Evolutionary conservation across 2,329 filamentous ascomycete genomes (phyloP).

Genomic region (Chaetomium sp.): DNA sequence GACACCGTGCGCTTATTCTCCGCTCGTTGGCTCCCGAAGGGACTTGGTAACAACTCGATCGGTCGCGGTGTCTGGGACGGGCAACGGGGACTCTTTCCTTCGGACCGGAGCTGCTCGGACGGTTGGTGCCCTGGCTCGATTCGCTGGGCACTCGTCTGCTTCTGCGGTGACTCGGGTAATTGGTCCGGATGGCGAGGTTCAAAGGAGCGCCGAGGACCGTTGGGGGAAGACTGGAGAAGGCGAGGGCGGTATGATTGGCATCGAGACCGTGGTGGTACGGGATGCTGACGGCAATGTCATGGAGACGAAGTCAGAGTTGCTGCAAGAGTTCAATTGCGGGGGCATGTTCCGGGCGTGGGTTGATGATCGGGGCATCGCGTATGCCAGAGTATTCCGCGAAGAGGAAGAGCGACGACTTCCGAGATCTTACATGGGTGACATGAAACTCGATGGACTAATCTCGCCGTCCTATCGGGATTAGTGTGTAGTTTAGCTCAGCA

Average conservation of each 20-base stretch:
- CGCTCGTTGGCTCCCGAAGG: conserved; percentile 15
- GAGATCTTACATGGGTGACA: conserved; percentile 6
- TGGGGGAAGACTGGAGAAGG: conserved; percentile 73
- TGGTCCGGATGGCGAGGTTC: conserved; percentile 65
- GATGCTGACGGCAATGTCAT: conserved; percentile 39
- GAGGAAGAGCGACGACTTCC: conserved; percentile 10
- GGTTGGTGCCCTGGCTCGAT: conserved; percentile 65
- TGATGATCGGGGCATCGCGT: conserved; percentile 51
- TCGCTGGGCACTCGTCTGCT: conserved; percentile 45
- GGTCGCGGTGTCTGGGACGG: conserved; percentile 66
- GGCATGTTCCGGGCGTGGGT: conserved; percentile 84
- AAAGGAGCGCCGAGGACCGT: conserved; percentile 64
- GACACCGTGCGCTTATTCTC: conserved; percentile 37
- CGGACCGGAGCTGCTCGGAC: conserved; percentile 65
- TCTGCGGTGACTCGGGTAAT: conserved; percentile 58
- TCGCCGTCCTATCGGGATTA: neutral
- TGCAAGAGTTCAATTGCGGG: conserved; percentile 77
- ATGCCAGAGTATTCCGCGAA: conserved; percentile 51
- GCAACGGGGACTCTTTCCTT: conserved; percentile 84
- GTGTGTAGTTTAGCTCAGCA: conserved; percentile 7
- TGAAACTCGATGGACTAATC: neutral
- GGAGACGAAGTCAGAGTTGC: conserved; percentile 43
- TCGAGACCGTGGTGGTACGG: conserved; percentile 51
- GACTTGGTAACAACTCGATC: conserved; percentile 34
- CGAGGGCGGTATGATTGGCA: conserved; percentile 78